phyloP scores from a whole-genome alignment of 129 eudicot species.

The Heracleum sosnowskyi region DNA sequence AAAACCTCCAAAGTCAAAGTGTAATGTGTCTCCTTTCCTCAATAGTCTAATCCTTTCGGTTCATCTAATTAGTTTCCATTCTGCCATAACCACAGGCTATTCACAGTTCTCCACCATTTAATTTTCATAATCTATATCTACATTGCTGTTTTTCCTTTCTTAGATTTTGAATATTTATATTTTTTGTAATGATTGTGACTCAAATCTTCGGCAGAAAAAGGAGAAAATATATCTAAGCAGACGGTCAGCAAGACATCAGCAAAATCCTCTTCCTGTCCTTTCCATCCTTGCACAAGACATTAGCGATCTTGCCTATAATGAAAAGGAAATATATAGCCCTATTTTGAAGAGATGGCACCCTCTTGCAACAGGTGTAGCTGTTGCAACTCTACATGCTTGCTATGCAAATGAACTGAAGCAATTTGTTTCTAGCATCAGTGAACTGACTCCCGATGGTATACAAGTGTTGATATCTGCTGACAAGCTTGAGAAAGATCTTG shows the following conservation, averaged over 20 bases:
- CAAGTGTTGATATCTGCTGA: constrained; percentile 87
- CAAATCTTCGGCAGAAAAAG: constrained; percentile 47
- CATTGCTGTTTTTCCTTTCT: not conserved
- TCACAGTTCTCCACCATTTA: not conserved
- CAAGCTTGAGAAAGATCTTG: constrained; percentile 89
- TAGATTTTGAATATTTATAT: not conserved
- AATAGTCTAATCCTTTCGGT: not conserved
- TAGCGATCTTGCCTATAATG: constrained; percentile 72
- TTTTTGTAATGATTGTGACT: not conserved
- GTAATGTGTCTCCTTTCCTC: not conserved
- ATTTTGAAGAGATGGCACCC: constrained; percentile 93
- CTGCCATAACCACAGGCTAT: not conserved
- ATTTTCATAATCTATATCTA: not conserved
- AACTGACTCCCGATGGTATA: constrained; percentile 92
- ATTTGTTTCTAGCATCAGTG: constrained; percentile 70
- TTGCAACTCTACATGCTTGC: constrained; percentile 93
- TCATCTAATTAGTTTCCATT: not conserved
- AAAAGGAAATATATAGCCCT: constrained; percentile 71
- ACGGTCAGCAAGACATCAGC: constrained; percentile 84
- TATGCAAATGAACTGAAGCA: constrained; percentile 89
- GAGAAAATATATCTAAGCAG: constrained; percentile 89
- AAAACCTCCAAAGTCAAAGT: not conserved
- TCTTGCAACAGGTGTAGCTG: constrained; percentile 96
- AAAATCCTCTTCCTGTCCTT: constrained; percentile 83
- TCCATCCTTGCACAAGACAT: constrained; percentile 93